A percentile compares a stretch with the other conserved stretches of the same genome.
Evolutionary conservation across 2,329 filamentous ascomycete genomes (phyloP).

Genomic region (Sporothrix brasiliensis): DNA sequence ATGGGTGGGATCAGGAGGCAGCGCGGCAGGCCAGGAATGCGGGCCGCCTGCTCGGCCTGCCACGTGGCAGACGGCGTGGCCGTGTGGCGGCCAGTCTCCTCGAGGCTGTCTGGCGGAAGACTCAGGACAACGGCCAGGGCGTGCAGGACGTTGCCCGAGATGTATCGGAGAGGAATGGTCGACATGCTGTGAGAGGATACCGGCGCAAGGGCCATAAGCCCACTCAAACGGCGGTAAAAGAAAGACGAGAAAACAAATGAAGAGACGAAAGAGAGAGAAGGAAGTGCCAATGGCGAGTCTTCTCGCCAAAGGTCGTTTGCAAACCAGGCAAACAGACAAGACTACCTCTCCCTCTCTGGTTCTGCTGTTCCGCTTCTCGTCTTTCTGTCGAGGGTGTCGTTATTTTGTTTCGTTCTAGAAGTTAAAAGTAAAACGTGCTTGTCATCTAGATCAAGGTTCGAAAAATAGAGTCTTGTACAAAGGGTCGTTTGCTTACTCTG

Average conservation of each 20-base stretch:
- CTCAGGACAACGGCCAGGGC: slow-evolving; percentile 30
- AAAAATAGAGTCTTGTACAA: not conserved
- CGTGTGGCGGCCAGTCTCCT: not conserved
- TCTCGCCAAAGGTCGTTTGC: slow-evolving; percentile 18
- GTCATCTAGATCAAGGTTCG: not conserved
- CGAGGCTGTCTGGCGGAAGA: slow-evolving; percentile 24
- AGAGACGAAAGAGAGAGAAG: not conserved
- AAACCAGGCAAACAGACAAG: slow-evolving; percentile 22
- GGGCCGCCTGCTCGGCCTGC: slow-evolving; percentile 31
- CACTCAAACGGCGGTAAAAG: not conserved
- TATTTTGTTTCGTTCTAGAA: not conserved
- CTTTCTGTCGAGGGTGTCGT: not conserved
- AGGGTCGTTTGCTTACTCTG: not conserved
- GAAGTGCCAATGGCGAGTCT: not conserved
- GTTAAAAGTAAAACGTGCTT: not conserved
- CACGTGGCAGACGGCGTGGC: slow-evolving; percentile 26
- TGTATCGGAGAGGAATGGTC: not conserved
- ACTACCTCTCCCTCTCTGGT: not conserved
- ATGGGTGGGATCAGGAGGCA: slow-evolving; percentile 25
- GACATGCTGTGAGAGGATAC: not conserved
- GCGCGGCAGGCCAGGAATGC: slow-evolving; percentile 28
- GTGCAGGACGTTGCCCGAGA: slow-evolving; percentile 1
- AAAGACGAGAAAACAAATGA: not conserved
- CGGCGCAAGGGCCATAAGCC: too few relatives aligned
- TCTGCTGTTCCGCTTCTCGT: slow-evolving; percentile 11